These are phyloP conservation scores for Gnomoniopsis smithogilvyi DNA, from an alignment of 2,329 filamentous ascomycete genomes.

Conservation along the genomic window DNA sequence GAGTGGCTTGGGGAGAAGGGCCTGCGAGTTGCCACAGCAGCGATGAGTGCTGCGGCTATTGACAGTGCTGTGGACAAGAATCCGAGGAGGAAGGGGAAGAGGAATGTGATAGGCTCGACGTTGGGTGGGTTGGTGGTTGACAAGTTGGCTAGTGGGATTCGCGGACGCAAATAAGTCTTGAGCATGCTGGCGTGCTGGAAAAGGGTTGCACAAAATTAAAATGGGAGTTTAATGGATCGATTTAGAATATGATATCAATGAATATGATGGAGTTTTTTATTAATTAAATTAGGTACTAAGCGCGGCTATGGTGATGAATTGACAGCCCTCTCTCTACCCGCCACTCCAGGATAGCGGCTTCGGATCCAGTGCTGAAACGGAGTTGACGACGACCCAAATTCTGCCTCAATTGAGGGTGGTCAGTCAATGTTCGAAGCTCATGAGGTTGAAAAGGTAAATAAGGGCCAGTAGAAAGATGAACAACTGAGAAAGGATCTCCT, in stretches of 20 bases:
- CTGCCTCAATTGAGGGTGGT: too few relatives aligned
- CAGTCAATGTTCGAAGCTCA: background rate
- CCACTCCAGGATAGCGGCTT: too few relatives aligned
- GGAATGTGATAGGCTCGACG: slow-evolving; percentile 22
- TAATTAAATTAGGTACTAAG: too few relatives aligned
- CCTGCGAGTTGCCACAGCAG: slow-evolving; percentile 24
- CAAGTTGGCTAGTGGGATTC: slow-evolving; percentile 22
- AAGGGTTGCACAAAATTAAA: background rate
- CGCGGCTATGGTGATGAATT: too few relatives aligned
- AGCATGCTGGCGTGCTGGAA: background rate
- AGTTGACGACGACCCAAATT: too few relatives aligned
- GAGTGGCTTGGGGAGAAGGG: slow-evolving; percentile 13
- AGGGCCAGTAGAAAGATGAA: background rate
- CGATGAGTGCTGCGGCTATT: slow-evolving; percentile 24
- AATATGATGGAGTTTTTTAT: background rate
- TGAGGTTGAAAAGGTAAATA: background rate
- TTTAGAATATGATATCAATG: background rate
- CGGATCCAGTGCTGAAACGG: too few relatives aligned
- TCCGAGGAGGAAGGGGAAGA: slow-evolving; percentile 19
- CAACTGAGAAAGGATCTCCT: background rate
- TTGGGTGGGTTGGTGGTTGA: slow-evolving; percentile 24
- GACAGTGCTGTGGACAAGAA: slow-evolving; percentile 19
- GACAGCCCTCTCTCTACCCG: too few relatives aligned
- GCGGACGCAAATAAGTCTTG: background rate
- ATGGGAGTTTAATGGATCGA: background rate